Evolutionary conservation across 805 yeast species (phyloP).

Genomic region (Ogataea neopini): DNA sequence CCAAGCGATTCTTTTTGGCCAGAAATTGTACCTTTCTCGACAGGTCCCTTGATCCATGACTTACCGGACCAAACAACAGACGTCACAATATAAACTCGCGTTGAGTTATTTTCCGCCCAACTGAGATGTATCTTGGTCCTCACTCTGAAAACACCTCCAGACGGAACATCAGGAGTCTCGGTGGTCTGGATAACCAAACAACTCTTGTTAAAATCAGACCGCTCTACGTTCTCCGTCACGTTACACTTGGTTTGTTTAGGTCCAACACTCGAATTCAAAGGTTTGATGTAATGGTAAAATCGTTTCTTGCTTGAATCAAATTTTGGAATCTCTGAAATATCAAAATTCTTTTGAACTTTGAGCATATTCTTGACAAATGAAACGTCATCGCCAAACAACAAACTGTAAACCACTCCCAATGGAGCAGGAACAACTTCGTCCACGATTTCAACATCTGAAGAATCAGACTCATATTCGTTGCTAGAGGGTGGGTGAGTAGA

Average conservation of each 20-base stretch:
- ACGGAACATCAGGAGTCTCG: conserved; percentile 81
- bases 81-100: conserved; percentile 54
- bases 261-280: conserved; percentile 67
- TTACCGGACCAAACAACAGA: conserved; percentile 70
- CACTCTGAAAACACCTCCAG: conserved; percentile 67
- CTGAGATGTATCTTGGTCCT: conserved; percentile 56
- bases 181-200: conserved; percentile 58
- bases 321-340: conserved; percentile 51
- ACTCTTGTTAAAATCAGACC: conserved; percentile 47
- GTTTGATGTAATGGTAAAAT: conserved; percentile 59
- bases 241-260: conserved; percentile 73
- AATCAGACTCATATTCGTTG: conserved; percentile 42
- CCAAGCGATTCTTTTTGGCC: conserved; percentile 68
- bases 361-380: conserved; percentile 45
- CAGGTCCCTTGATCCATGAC: conserved; percentile 76
- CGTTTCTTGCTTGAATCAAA: conserved; percentile 42
- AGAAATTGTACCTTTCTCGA: conserved; percentile 70
- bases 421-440: conserved; percentile 63
- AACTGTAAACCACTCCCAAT: conserved; percentile 55
- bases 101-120: conserved; percentile 62
- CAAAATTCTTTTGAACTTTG: conserved; percentile 62
- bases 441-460: conserved; percentile 54
- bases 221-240: conserved; percentile 59
- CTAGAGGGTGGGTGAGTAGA: conserved; percentile 36
- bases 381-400: conserved; percentile 65